Conservation (phyloP, 108 stramenopile species). For the Conticribra weissflogii region DNA sequence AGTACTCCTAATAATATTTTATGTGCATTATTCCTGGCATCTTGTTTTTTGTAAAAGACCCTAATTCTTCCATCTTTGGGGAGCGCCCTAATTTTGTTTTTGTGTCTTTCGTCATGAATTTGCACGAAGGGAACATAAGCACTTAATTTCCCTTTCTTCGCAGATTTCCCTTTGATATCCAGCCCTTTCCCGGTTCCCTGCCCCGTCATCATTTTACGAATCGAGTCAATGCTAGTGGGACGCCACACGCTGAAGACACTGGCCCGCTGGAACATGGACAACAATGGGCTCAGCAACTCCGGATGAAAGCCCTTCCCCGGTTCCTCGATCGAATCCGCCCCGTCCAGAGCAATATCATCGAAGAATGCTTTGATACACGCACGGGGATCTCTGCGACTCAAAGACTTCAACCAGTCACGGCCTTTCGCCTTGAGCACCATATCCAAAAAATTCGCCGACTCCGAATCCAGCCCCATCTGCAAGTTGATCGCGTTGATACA, state of each 20-base stretch:
- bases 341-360: conserved; percentile 49
- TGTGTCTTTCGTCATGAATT: conserved; percentile 60
- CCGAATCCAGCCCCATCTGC: conserved; percentile 32
- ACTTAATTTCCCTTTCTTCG: conserved; percentile 53
- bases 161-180: conserved; percentile 61
- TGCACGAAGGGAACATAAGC: conserved; percentile 59
- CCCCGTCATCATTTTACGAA: conserved; percentile 49
- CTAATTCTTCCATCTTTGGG: conserved; percentile 50
- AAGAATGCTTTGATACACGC: conserved; percentile 43
- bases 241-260: conserved; percentile 55
- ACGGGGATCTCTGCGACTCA: conserved; percentile 42
- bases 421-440: conserved; percentile 30
- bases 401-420: conserved; percentile 40
- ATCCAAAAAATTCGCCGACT: conserved; percentile 42
- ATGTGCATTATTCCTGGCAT: conserved; percentile 51
- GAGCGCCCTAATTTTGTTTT: conserved; percentile 52
- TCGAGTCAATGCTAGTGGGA: conserved; percentile 50
- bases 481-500: conserved; percentile 24
- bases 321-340: conserved; percentile 54
- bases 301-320: conserved; percentile 31
- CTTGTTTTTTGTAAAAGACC: conserved; percentile 57
- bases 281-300: conserved; percentile 39
- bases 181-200: conserved; percentile 57
- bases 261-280: conserved; percentile 39
- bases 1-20: conserved; percentile 34